Evolutionary conservation across 495 filamentous ascomycete genomes (phyloP).

Genomic region (Lepidopterella palustris): DNA sequence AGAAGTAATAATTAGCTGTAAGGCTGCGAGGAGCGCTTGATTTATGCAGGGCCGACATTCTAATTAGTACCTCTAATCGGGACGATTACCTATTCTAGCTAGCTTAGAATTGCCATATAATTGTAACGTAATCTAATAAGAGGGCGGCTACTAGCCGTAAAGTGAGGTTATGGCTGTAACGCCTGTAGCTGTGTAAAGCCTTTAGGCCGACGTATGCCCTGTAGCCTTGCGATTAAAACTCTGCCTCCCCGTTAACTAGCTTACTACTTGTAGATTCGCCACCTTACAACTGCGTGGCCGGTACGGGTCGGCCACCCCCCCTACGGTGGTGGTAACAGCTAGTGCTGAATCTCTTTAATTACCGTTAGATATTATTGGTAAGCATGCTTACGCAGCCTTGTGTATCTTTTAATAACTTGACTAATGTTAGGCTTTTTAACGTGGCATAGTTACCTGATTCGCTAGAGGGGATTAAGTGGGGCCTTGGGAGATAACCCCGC

Average conservation of each 20-base stretch:
- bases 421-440: too few relatives aligned
- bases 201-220: constrained; percentile 1
- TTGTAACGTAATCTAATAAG: constrained; percentile 8
- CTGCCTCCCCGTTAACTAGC: background rate
- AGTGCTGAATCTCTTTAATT: too few relatives aligned
- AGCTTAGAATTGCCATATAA: constrained; percentile 14
- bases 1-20: constrained; percentile 8
- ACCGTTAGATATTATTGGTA: too few relatives aligned
- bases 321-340: too few relatives aligned
- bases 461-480: too few relatives aligned
- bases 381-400: too few relatives aligned
- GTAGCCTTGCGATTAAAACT: background rate
- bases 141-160: constrained; percentile 2
- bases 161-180: constrained; percentile 1
- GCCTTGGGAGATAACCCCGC: too few relatives aligned
- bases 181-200: constrained; percentile 2
- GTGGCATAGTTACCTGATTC: too few relatives aligned
- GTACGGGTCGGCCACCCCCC: background rate
- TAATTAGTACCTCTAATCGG: background rate
- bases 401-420: too few relatives aligned
- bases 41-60: background rate
- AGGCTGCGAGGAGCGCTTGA: background rate
- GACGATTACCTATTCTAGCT: background rate
- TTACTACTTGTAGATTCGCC: background rate
- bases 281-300: background rate